Percentiles rank a stretch among this genome's conserved stretches.
These are phyloP conservation scores for Rhypophila decipiens DNA, from an alignment of 495 filamentous ascomycete genomes.

Conservation along the genomic window DNA sequence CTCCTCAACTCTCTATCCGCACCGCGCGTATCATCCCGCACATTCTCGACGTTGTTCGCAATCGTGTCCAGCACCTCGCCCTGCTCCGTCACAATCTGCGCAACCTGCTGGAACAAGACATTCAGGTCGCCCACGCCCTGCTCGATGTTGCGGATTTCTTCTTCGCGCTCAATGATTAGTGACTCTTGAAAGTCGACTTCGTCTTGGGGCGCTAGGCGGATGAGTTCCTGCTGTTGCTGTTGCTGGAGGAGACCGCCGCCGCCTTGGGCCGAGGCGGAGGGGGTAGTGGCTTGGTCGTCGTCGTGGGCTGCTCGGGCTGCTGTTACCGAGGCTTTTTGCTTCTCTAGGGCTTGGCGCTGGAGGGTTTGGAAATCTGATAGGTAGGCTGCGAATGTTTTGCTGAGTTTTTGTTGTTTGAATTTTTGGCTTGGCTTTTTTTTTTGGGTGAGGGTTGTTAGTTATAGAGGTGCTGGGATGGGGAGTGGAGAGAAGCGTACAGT, in stretches of 20 bases:
- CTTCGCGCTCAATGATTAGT: conserved; percentile 89
- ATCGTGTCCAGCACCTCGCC: conserved; percentile 87
- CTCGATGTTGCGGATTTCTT: conserved; percentile 95
- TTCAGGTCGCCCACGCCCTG: conserved; percentile 92
- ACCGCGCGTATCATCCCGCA: conserved; percentile 70
- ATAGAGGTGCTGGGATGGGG: not conserved
- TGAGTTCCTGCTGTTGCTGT: conserved; percentile 68
- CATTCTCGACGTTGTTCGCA: conserved; percentile 74
- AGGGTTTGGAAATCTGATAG: conserved; percentile 85
- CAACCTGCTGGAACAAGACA: conserved; percentile 93
- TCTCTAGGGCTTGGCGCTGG: conserved; percentile 83
- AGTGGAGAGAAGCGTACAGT: conserved; percentile 53
- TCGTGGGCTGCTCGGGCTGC: conserved; percentile 67
- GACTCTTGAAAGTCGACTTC: conserved; percentile 98
- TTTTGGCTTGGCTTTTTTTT: conserved; percentile 82
- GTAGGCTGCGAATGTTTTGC: conserved; percentile 80
- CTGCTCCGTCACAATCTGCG: conserved; percentile 91
- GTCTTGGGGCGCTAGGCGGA: conserved; percentile 79
- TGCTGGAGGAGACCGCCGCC: conserved; percentile 48
- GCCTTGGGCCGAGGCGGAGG: conserved; percentile 20
- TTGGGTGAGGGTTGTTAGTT: conserved; percentile 15
- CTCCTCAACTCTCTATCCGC: conserved; percentile 78
- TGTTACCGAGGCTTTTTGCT: conserved; percentile 77
- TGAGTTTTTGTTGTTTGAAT: conserved; percentile 92
- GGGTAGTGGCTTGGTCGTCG: conserved; percentile 21